Base-by-base conservation (phyloP, 1,284 basidiomycete species). In the Singerocomus rubriflavus region DNA sequence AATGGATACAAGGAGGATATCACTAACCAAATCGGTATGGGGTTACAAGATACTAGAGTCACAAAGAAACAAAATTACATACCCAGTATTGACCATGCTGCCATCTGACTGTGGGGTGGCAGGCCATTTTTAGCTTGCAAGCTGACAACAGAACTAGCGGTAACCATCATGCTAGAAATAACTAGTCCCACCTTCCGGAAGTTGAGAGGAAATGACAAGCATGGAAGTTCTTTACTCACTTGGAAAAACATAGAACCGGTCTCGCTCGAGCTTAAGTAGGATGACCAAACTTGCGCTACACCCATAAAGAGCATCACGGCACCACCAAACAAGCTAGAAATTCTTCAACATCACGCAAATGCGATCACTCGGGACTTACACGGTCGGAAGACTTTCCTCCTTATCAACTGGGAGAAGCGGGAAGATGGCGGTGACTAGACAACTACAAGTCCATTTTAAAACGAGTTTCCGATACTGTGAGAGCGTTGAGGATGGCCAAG, bases 321-420 rank as follows among this genome's bases (percentile, higher is more conserved):
- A 5, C 68, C 70, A 39, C 70, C 70, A 8, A 51, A 44, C 34
- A 70, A 29, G 44, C 69, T 72, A n/a, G 12, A 37, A 34, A 33
- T 27, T 34, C 30, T n/a, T 68, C 27, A 70, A 44, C 2, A 37
- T 36, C 38, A 44, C 14, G n/a, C 11, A 45, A 37, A 17, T 4
- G 5, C 11, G 16, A 45, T 36, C 25, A 17, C 6, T 21, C 25
- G 7, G 41, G 11, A 71, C 81, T 60, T 56, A 89, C 88, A 91
- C 82, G 8, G 74, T 61, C 0, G 62, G 30, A 33, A 87, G 50
- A 56, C 73, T 85, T 67, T 94, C 91, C 14, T 75, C 72, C 63
- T 91, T 91, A 56, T 93, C 84, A 3, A 92, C 84, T 14, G 80
- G 73, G 27, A 90, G 71, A 26, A 90, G 62, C 0, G 89, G 90